phyloP scores from a whole-genome alignment of 2,329 filamentous ascomycete genomes.

The Aspergillus hortae region DNA sequence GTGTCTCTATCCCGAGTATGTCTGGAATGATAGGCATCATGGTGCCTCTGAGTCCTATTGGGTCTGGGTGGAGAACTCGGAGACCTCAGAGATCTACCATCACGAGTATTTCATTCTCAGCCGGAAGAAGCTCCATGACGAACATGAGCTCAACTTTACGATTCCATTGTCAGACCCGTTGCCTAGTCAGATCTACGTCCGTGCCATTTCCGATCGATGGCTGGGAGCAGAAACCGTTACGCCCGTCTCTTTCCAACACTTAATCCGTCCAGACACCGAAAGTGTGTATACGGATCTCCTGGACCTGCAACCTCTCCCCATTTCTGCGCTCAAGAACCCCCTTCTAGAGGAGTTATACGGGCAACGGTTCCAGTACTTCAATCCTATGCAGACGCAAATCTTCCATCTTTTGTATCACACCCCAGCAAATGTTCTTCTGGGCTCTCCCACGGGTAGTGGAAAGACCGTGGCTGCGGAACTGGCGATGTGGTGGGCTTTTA shows the following conservation, averaged over 20 bases:
- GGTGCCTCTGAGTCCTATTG: constrained; percentile 96
- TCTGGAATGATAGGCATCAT: constrained; percentile 91
- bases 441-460: constrained; percentile 93
- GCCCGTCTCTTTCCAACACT: constrained; percentile 93
- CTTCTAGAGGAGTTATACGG: constrained; percentile 83
- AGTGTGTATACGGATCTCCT: constrained; percentile 94
- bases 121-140: constrained; percentile 83
- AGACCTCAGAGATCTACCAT: constrained; percentile 95
- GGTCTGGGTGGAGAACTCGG: constrained; percentile 98
- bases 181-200: constrained; percentile 92
- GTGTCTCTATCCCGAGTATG: constrained; percentile 81
- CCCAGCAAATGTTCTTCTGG: constrained; percentile 82
- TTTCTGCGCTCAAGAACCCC: constrained; percentile 83
- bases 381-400: constrained; percentile 98
- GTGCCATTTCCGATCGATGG: constrained; percentile 93
- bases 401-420: constrained; percentile 97
- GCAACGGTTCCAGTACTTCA: constrained; percentile 91
- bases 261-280: constrained; percentile 95
- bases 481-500: constrained; percentile 99
- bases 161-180: constrained; percentile 92
- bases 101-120: constrained; percentile 95
- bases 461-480: constrained; percentile 96
- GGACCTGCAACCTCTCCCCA: constrained; percentile 83
- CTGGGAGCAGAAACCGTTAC: constrained; percentile 93
- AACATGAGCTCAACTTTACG: constrained; percentile 97